These are phyloP conservation scores for Thalassiosira hispida DNA, from an alignment of 352 stramenopile genomes.

Conservation along the genomic window DNA sequence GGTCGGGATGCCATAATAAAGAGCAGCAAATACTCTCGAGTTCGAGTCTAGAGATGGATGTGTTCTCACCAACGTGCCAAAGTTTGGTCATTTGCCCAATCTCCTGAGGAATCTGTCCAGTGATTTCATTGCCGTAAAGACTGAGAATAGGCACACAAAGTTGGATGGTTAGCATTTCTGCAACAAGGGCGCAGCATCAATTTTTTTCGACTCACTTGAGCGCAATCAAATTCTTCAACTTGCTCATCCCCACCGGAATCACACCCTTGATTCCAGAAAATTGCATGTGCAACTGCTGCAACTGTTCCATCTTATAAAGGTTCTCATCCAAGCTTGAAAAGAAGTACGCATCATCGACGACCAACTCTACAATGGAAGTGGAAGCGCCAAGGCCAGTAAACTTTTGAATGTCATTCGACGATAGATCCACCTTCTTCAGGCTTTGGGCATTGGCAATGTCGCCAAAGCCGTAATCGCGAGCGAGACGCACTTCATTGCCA, in stretches of 20 bases:
- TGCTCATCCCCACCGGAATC: constrained; percentile 48
- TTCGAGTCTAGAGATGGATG: neutral
- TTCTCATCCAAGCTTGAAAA: constrained; percentile 49
- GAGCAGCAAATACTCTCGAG: neutral
- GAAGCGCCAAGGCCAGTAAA: constrained; percentile 57
- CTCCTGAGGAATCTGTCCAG: constrained; percentile 55
- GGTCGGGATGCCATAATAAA: neutral
- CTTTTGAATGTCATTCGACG: constrained; percentile 63
- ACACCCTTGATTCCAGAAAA: constrained; percentile 61
- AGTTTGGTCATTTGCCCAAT: constrained; percentile 64
- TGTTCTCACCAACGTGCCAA: constrained; percentile 56
- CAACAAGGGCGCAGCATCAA: too few species aligned
- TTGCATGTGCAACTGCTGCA: constrained; percentile 58
- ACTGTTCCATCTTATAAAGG: constrained; percentile 50
- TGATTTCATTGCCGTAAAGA: constrained; percentile 51
- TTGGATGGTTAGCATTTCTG: neutral
- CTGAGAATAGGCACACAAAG: neutral
- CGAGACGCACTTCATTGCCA: constrained; percentile 59
- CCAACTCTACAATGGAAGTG: constrained; percentile 43
- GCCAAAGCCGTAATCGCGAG: constrained; percentile 58
- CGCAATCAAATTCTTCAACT: constrained; percentile 40
- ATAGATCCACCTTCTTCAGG: constrained; percentile 57
- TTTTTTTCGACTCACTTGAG: constrained; percentile 20
- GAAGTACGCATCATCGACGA: constrained; percentile 60
- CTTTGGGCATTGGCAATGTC: constrained; percentile 56